A percentile compares a stretch with the other conserved stretches of the same genome.
phyloP scores from a whole-genome alignment of 768 basidiomycete species.

The Suillus cothurnatus region DNA sequence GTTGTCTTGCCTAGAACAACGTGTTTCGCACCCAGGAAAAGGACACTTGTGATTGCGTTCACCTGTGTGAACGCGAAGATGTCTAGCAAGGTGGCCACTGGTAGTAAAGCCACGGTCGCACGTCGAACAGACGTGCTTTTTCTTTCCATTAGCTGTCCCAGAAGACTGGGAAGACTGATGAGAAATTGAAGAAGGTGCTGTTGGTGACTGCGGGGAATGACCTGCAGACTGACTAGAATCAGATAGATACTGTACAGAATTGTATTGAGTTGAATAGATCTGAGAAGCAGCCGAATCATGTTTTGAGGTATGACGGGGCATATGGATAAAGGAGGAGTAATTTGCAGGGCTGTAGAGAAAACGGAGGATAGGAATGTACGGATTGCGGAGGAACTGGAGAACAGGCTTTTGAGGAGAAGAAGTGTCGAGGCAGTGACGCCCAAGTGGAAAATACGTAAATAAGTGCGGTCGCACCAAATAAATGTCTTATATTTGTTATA shows the following conservation, averaged over 20 bases:
- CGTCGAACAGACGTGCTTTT: constrained; percentile 63
- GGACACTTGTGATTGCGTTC: constrained; percentile 93
- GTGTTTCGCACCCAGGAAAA: constrained; percentile 92
- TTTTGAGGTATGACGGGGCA: constrained; percentile 34
- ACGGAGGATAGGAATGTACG: constrained; percentile 24
- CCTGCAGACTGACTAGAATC: constrained; percentile 28
- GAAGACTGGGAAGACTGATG: constrained; percentile 12
- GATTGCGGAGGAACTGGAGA: constrained; percentile 27
- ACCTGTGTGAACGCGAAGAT: constrained; percentile 89
- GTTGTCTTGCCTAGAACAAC: constrained; percentile 90
- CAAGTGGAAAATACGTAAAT: constrained; percentile 36
- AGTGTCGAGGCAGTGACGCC: constrained; percentile 38
- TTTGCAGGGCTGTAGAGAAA: constrained; percentile 30
- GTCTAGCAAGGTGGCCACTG: constrained; percentile 85
- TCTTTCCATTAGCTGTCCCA: constrained; percentile 22
- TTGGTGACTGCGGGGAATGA: constrained; percentile 10
- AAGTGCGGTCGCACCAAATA: constrained; percentile 17
- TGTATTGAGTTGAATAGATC: constrained; percentile 22
- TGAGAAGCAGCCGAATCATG: constrained; percentile 22
- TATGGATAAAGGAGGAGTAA: constrained; percentile 10
- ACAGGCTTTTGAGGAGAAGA: constrained; percentile 36
- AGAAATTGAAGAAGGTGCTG: constrained; percentile 12
- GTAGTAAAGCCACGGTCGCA: constrained; percentile 86
- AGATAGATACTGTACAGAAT: constrained; percentile 26
- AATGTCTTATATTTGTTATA: constrained; percentile 27